Percentiles rank a stretch among this genome's conserved stretches.
Evolutionary conservation across 1,139 yeast genomes (phyloP).

Genomic region (Taphrina communis): DNA sequence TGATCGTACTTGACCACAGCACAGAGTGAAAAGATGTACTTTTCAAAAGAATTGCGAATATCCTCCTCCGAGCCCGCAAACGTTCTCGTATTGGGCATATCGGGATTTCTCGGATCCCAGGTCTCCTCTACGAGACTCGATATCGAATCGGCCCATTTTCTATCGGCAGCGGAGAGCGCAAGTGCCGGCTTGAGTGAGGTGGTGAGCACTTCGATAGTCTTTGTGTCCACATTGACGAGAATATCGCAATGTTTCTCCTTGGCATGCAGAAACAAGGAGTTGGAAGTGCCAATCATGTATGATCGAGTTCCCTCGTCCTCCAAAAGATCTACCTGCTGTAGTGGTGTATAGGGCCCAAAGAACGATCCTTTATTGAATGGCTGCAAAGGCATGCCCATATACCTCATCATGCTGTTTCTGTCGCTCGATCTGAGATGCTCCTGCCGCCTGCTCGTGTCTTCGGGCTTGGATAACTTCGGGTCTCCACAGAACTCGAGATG

Average conservation of each 20-base stretch:
- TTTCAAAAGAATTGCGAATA: constrained; percentile 86
- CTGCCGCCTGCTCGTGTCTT: constrained; percentile 63
- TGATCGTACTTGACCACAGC: constrained; percentile 73
- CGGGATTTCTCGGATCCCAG: constrained; percentile 57
- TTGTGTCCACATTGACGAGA: constrained; percentile 61
- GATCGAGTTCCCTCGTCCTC: constrained; percentile 63
- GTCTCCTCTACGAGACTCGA: constrained; percentile 50
- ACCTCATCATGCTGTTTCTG: constrained; percentile 73
- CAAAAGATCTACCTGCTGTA: constrained; percentile 84
- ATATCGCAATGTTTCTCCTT: constrained; percentile 65
- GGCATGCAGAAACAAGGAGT: constrained; percentile 75
- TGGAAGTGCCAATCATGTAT: constrained; percentile 86
- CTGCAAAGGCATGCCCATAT: constrained; percentile 87
- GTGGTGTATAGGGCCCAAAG: constrained; percentile 89
- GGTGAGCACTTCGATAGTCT: constrained; percentile 58
- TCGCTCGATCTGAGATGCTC: constrained; percentile 75
- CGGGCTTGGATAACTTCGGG: constrained; percentile 70
- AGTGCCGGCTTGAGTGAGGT: constrained; percentile 56
- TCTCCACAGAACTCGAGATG: constrained; percentile 76
- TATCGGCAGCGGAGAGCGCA: constrained; percentile 66
- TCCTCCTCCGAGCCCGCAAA: constrained; percentile 87
- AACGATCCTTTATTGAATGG: constrained; percentile 84
- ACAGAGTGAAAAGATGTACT: constrained; percentile 76
- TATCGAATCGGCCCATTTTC: constrained; percentile 65
- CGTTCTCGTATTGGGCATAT: constrained; percentile 54